Percentiles rank a stretch among this genome's conserved stretches.
These are phyloP conservation scores for Priceomyces medius DNA, from an alignment of 805 yeast species.

Conservation along the genomic window DNA sequence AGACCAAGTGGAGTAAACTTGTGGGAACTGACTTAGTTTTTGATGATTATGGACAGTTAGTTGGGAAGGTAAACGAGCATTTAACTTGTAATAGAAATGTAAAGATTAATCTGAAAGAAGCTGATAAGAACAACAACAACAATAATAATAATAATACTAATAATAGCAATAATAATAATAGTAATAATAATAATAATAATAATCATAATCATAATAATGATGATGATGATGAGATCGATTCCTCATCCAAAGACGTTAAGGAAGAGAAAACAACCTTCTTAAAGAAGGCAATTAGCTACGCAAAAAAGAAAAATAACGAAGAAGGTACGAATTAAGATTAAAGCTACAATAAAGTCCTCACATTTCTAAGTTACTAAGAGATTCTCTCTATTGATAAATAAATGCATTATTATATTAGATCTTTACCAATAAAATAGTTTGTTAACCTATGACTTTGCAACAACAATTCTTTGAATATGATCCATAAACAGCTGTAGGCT, in stretches of 20 bases:
- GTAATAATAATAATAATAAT: too few species aligned
- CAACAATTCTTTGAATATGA: conserved; percentile 44
- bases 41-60: conserved; percentile 42
- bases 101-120: conserved; percentile 21
- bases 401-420: not conserved
- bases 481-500: conserved; percentile 58
- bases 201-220: too few species aligned
- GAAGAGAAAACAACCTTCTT: conserved; percentile 18
- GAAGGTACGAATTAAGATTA: not conserved
- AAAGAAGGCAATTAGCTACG: conserved; percentile 17
- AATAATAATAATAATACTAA: too few species aligned
- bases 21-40: conserved; percentile 69
- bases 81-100: conserved; percentile 28
- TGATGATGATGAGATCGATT: conserved; percentile 15
- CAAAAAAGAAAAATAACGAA: conserved; percentile 6
- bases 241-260: conserved; percentile 9
- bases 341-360: not conserved
- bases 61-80: conserved; percentile 42
- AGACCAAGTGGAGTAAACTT: conserved; percentile 72
- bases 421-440: not conserved
- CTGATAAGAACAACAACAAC: conserved; percentile 15
- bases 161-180: too few species aligned
- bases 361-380: not conserved
- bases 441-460: conserved; percentile 13
- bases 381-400: not conserved